Evolutionary conservation across 768 basidiomycete species (phyloP).

Genomic region (Kwoniella botswanensis): DNA sequence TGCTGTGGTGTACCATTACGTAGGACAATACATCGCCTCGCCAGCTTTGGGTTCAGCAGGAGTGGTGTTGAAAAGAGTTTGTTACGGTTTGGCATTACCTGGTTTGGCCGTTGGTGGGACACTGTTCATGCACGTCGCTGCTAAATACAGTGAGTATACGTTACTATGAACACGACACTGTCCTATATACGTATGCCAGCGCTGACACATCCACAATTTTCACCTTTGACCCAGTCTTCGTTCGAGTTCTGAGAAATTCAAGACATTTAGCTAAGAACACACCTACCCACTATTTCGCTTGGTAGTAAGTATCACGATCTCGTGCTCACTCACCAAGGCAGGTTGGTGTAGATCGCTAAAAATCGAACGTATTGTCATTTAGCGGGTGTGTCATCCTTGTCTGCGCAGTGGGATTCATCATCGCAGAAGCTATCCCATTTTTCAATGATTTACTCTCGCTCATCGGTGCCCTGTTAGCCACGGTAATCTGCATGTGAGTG

Average conservation of each 20-base stretch:
- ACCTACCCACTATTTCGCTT: slow-evolving; percentile 38
- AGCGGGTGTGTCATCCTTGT: slow-evolving; percentile 39
- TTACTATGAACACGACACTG: too few relatives aligned
- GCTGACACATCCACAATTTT: neutral
- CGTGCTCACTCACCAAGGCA: too few relatives aligned
- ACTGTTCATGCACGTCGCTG: slow-evolving; percentile 37
- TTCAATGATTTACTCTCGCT: slow-evolving; percentile 44
- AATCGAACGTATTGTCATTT: neutral
- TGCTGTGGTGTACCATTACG: slow-evolving; percentile 51
- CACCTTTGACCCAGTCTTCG: slow-evolving; percentile 29
- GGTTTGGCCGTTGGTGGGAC: slow-evolving; percentile 42
- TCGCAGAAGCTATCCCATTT: slow-evolving; percentile 52
- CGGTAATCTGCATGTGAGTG: slow-evolving; percentile 45
- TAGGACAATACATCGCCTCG: slow-evolving; percentile 53
- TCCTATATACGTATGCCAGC: neutral
- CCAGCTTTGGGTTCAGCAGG: slow-evolving; percentile 57
- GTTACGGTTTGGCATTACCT: slow-evolving; percentile 43
- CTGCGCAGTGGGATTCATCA: slow-evolving; percentile 42
- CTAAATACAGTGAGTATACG: slow-evolving; percentile 6
- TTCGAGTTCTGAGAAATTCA: slow-evolving; percentile 42
- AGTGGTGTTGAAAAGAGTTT: slow-evolving; percentile 47
- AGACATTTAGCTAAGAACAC: slow-evolving; percentile 41
- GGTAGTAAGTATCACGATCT: slow-evolving; percentile 37
- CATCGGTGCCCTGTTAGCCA: slow-evolving; percentile 48
- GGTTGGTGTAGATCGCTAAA: too few relatives aligned